phyloP scores from a whole-genome alignment of 768 basidiomycete genomes.

The Naganishia kalamii region DNA sequence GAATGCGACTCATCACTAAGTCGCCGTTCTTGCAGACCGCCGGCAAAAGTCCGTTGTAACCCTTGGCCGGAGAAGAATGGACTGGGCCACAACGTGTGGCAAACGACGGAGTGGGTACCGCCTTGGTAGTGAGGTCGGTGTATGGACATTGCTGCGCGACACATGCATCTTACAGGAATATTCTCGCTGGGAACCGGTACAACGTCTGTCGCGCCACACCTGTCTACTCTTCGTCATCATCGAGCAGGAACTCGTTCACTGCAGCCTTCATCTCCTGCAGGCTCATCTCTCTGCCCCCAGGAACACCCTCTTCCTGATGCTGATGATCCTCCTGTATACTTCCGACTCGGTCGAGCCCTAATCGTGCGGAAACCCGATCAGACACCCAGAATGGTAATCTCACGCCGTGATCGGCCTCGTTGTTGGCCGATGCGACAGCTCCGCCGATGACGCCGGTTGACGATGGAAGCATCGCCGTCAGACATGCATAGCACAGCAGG shows the following conservation, averaged over 20 bases:
- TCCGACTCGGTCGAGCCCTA: background rate
- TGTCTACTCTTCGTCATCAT: constrained; percentile 17
- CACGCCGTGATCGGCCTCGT: constrained; percentile 4
- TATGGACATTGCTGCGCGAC: background rate
- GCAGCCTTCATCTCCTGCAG: constrained; percentile 34
- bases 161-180: background rate
- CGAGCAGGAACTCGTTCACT: constrained; percentile 34
- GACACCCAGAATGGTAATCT: constrained; percentile 34
- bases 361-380: constrained; percentile 15
- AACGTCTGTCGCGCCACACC: background rate
- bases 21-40: constrained; percentile 30
- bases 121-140: constrained; percentile 26
- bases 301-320: constrained; percentile 8
- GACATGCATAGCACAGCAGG: constrained; percentile 40
- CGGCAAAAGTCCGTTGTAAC: constrained; percentile 43
- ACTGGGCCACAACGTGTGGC: constrained; percentile 43
- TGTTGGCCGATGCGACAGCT: background rate
- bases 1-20: background rate
- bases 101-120: constrained; percentile 36
- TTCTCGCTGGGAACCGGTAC: background rate
- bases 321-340: constrained; percentile 5
- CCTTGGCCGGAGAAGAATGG: constrained; percentile 44
- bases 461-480: constrained; percentile 36
- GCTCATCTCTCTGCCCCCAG: constrained; percentile 13
- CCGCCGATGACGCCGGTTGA: constrained; percentile 16